Base-by-base conservation (phyloP, 2,329 filamentous ascomycete genomes). In the Scedosporium dehoogii region DNA sequence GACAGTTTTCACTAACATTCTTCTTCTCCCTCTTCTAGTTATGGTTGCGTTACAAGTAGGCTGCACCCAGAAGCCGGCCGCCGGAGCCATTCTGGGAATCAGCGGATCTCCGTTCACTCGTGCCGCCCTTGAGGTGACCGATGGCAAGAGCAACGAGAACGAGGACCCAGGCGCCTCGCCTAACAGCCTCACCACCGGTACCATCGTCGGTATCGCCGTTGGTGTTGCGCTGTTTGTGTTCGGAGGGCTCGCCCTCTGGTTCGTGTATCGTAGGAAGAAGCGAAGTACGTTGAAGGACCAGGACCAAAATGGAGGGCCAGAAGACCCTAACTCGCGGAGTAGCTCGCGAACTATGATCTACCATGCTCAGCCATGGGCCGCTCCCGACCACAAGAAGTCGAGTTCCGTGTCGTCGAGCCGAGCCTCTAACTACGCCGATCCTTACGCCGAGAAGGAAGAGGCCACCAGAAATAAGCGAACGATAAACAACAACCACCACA, bases 201-300 rank as follows among this genome's bases (percentile, higher is more conserved):
- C 79, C n/a, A 80, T 84, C 16, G 78, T 79, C 0, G 82, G 82
- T 18, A 84, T 85, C 56, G 75, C 74, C 0, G 69, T 83, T 0
- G 81, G 79, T 12, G 76, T 74, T 6, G 73, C 73, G 0, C 70
- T 81, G 0, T 67, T 78, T 1, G 68, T 84, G 3, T 41, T 80
- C 5, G 73, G 78, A 0, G 75, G 74, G 2, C 65, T 72, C 0
- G 75, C 69, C 2, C 72, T 85, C 1, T 78, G 84, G 59, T 66
- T 74, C 60, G 64, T 83, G 1, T 78, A 85, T 70, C 80, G 78
- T 66, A 73, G 73, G 51, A 68, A 69, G 21, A 71, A 66, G 68
- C 23, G 67, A 68, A 23, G 67, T 56, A 41, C 29, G 48, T 61
- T 33, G 18, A 53, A 16, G 42, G n/a, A 44, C 18, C 25, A 29